Percentiles rank a stretch among this genome's conserved stretches.
These are phyloP conservation scores for Auricularia auricula-judae DNA, from an alignment of 768 basidiomycete species.

Conservation along the genomic window DNA sequence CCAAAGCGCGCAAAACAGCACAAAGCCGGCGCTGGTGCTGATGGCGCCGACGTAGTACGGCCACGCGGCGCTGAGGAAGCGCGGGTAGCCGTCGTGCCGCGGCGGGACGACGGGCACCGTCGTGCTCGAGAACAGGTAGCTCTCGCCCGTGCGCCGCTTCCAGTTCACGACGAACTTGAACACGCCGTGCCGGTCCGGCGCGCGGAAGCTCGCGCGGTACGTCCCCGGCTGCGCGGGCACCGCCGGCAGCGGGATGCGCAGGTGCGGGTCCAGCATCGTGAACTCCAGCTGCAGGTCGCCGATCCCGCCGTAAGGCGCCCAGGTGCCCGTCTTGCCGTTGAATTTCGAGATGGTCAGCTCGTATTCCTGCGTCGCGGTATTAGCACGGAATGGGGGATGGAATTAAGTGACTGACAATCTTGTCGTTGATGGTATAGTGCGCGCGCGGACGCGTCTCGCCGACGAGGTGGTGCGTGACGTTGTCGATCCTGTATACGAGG, in stretches of 20 bases:
- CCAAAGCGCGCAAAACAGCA: conserved; percentile 83
- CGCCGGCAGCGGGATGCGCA: conserved; percentile 66
- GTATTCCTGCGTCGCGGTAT: conserved; percentile 44
- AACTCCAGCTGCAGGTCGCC: conserved; percentile 88
- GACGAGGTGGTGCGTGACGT: conserved; percentile 58
- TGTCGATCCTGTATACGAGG: conserved; percentile 68
- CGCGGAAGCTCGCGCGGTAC: conserved; percentile 77
- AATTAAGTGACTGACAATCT: conserved; percentile 42
- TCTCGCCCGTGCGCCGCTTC: conserved; percentile 71
- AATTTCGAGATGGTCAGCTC: conserved; percentile 62
- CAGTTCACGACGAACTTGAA: conserved; percentile 94
- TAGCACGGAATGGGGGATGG: conserved; percentile 11
- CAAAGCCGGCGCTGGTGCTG: conserved; percentile 76
- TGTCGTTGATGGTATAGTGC: conserved; percentile 77
- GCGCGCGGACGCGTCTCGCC: conserved; percentile 52
- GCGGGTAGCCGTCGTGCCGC: conserved; percentile 87
- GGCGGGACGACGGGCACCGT: conserved; percentile 87
- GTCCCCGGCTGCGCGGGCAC: conserved; percentile 45
- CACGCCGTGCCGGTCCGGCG: conserved; percentile 93
- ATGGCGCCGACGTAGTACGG: conserved; percentile 90
- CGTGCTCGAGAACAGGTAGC: conserved; percentile 60
- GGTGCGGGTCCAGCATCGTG: conserved; percentile 96
- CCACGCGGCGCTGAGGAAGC: conserved; percentile 92
- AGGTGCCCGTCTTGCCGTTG: conserved; percentile 40
- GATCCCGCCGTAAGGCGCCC: conserved; percentile 64